Evolutionary conservation across 148 eudicot genomes (phyloP).

Genomic region (Salicornia ramosissima): DNA sequence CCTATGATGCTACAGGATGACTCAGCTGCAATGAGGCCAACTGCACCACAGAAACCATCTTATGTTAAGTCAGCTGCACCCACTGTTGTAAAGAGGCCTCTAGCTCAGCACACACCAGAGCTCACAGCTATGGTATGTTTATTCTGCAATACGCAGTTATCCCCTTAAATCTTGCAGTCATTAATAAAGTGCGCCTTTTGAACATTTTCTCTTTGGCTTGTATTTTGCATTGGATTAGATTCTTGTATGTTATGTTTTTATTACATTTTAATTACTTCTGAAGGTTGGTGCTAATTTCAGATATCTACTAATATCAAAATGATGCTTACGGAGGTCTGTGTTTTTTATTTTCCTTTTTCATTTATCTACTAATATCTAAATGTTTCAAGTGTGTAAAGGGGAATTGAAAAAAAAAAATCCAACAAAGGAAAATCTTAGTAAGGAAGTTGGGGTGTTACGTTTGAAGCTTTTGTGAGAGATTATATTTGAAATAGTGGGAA

Average conservation of each 20-base stretch:
- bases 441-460: too few relatives aligned
- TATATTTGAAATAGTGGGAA: too few relatives aligned
- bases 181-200: neutral
- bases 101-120: slow-evolving; percentile 97
- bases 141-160: neutral
- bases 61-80: slow-evolving; percentile 95
- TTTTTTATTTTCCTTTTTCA: neutral
- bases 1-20: slow-evolving; percentile 48
- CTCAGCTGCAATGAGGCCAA: slow-evolving; percentile 33
- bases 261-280: neutral
- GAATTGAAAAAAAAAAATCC: neutral
- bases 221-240: neutral
- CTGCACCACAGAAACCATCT: slow-evolving; percentile 75
- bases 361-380: too few relatives aligned
- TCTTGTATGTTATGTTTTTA: neutral
- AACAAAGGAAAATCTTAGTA: too few relatives aligned
- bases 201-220: neutral
- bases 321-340: neutral
- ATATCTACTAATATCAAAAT: neutral
- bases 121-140: slow-evolving; percentile 88
- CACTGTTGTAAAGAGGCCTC: slow-evolving; percentile 96
- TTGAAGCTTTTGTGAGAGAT: too few relatives aligned
- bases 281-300: neutral
- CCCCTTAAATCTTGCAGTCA: neutral
- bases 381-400: neutral